Evolutionary conservation across 169 alveolate species (phyloP), one percentile per base, ranked within the genome.

Genomic region (Plasmodium inui): DNA sequence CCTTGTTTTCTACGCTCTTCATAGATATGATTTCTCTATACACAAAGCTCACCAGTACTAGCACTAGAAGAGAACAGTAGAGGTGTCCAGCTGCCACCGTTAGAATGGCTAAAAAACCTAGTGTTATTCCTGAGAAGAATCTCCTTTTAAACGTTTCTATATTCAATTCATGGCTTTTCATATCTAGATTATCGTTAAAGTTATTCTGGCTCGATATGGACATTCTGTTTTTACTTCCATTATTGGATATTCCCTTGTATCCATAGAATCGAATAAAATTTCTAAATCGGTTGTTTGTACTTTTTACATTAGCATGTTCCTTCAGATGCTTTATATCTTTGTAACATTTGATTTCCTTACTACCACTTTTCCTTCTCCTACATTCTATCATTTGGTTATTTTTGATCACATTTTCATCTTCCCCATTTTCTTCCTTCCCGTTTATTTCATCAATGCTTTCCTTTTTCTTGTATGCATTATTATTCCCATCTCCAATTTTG

Each of bases 71-170:
- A n/a, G 98, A 92, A 78, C 97, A 95, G 96, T 98, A 98, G 76
- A 97, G 94, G 88, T 98, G 99, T 28, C 99, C 99, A 73, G 98
- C 97, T 37, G 98, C 97, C 74, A 98, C 92, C 41, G 97, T 95
- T 26, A 96, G 46, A 34, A 97, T 57, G 93, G 96, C 97, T 3
- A 92, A 79, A 19, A 95, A 78, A 1, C 97, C 82, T 95, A 98
- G 94, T 53, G 97, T 91, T 28, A 98, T 44, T 53, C 98, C 95
- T 97, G 98, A 98, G 39, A 92, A 83, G 2, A 95, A 95, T 92
- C 98, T 86, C 73, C 61, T 30, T 46, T 81, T 89, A 71, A 93
- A 93, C 14, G 83, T 83, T 50, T 73, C 26, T 17, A 82, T 0
- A 79, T 90, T 83, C 10, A 83, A 26, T 61, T 79, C 67, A 22